phyloP scores from a whole-genome alignment of 257 asterid genomes.

The Solanum pinnatisectum region DNA sequence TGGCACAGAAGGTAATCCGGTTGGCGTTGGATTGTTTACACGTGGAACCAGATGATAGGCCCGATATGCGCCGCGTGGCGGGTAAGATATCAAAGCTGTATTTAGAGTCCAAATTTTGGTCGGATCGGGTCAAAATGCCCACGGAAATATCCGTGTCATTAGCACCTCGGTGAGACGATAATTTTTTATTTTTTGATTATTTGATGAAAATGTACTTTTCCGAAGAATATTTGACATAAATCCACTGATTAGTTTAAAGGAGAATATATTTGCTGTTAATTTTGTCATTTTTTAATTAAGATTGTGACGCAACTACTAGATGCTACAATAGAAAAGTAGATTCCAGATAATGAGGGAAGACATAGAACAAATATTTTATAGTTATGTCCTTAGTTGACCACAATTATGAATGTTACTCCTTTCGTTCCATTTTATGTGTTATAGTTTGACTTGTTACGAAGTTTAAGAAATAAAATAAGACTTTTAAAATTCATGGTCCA shows the following conservation, averaged over 20 bases:
- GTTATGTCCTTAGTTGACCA: neutral
- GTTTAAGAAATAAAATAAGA: no score
- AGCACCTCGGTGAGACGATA: constrained; percentile 16
- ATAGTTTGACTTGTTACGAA: no score
- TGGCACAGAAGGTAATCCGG: constrained; percentile 54
- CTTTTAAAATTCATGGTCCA: no score
- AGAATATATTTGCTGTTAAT: neutral
- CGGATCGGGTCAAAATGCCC: constrained; percentile 30
- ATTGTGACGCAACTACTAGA: neutral
- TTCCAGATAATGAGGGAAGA: neutral
- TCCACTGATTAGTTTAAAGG: neutral
- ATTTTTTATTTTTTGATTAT: neutral
- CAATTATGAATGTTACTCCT: neutral
- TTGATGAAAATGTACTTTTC: neutral
- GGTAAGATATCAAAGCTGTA: constrained; percentile 57
- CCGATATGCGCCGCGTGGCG: constrained; percentile 75
- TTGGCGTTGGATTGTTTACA: constrained; percentile 64
- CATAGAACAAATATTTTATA: neutral
- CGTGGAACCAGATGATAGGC: constrained; percentile 58
- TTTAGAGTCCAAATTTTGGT: constrained; percentile 78
- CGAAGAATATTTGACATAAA: neutral
- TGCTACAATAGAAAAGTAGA: neutral
- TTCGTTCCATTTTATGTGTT: no score
- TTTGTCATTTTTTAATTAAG: neutral
- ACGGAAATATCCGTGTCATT: constrained; percentile 26